Evolutionary conservation across 768 basidiomycete species (phyloP), one percentile per base, ranked within the genome.

Genomic region (Suillus hirtellus): DNA sequence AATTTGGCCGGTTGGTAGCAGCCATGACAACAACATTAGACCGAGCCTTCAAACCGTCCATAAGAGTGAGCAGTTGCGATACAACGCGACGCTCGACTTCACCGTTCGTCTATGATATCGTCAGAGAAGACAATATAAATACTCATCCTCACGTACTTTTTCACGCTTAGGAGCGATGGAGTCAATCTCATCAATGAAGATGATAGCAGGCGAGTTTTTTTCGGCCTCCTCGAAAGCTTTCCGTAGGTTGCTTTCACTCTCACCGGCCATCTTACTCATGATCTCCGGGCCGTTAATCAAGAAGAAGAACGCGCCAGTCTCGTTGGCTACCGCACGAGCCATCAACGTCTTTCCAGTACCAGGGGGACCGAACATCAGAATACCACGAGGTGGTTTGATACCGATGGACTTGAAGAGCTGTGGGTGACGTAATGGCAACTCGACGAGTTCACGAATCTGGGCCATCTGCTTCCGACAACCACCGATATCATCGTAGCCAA

Each of bases 231-330:
- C 97, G 75, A 99, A 99, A 34, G 97, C 96, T 77, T 99, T 99
- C 69, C 97, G 82, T 66, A 99, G 80, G 78, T 99, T 99, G 72
- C 92, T 95, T 77, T 99, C 97, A 74, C 88, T 90, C 80, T 99
- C 97, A 69, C 97, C 97, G 60, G 97, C 97, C 97, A 99, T 99
- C 84, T 99, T 99, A 70, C 91, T 93, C 97, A 99, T 99, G 76
- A 99, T 99, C 78, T 99, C 97, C 59, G 97, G 97, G 60, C 97
- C 97, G 73, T 99, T 99, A 80, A 99, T 99, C 59, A 99, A 81
- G 89, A 99, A 99, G 86, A 99, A 99, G 87, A 99, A 99, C 17
- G 97, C 97, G 58, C 97, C 97, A 34, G 97, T 99, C 79, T 99
- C 97, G 75, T 99, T 99, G 67, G 97, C 97, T 54, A 99, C 97